These are phyloP conservation scores for Erythrophleum fordii DNA, from an alignment of 306 rosid species.

Conservation along the genomic window DNA sequence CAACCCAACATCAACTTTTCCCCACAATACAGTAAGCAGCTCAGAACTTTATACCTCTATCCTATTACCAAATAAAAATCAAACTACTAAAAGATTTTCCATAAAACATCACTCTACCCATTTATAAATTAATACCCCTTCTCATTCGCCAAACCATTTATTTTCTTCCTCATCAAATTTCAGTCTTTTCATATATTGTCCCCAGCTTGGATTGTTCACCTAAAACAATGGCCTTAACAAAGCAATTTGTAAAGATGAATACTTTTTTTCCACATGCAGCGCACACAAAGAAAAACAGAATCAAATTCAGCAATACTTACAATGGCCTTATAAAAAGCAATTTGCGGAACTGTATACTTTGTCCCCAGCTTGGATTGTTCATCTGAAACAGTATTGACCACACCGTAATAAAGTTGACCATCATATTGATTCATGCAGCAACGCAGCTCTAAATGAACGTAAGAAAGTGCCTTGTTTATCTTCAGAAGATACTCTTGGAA, in stretches of 20 bases:
- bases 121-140: neutral
- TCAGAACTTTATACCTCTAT: neutral
- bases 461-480: slow-evolving; percentile 85
- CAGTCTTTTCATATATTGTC: neutral
- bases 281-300: slow-evolving; percentile 9
- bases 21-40: slow-evolving; percentile 6
- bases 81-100: neutral
- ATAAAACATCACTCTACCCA: neutral
- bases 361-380: slow-evolving; percentile 93
- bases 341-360: slow-evolving; percentile 76
- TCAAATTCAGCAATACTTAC: slow-evolving; percentile 57
- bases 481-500: slow-evolving; percentile 73
- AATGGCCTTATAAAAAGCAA: slow-evolving; percentile 91
- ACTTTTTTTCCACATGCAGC: slow-evolving; percentile 2
- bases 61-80: neutral
- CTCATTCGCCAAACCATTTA: slow-evolving; percentile 8
- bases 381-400: slow-evolving; percentile 83
- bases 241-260: slow-evolving; percentile 10
- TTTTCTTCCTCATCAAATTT: slow-evolving; percentile 3
- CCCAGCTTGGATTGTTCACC: neutral
- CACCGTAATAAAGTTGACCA: slow-evolving; percentile 82
- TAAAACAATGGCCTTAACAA: neutral
- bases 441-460: slow-evolving; percentile 82
- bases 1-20: neutral
- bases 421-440: slow-evolving; percentile 81